These are phyloP conservation scores for Pseudogymnoascus pannorum DNA, from an alignment of 2,329 filamentous ascomycete species.

Conservation along the genomic window DNA sequence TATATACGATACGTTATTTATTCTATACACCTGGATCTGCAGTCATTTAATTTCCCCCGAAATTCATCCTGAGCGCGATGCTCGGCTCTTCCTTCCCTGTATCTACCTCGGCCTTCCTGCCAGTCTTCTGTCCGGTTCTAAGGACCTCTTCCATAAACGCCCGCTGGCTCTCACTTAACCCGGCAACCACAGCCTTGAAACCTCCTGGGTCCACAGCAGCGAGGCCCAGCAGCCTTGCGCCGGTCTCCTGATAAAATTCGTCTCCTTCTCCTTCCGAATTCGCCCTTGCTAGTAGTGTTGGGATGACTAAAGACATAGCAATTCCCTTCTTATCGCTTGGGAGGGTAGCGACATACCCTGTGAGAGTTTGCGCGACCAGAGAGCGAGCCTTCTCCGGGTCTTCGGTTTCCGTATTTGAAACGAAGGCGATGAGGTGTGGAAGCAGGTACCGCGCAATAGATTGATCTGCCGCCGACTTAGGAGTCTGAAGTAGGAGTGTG, in stretches of 20 bases:
- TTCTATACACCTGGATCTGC: neutral
- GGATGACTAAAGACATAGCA: constrained; percentile 70
- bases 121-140: constrained; percentile 48
- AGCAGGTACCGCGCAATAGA: constrained; percentile 68
- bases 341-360: constrained; percentile 55
- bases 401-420: constrained; percentile 61
- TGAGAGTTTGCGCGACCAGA: constrained; percentile 66
- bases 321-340: constrained; percentile 41
- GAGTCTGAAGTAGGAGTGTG: constrained; percentile 65
- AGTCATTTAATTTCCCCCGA: constrained; percentile 40
- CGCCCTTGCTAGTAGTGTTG: constrained; percentile 67
- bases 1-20: constrained; percentile 1
- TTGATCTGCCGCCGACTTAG: constrained; percentile 59
- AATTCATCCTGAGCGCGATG: constrained; percentile 94
- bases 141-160: constrained; percentile 76
- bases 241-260: constrained; percentile 61
- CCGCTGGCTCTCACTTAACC: constrained; percentile 64
- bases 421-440: constrained; percentile 68
- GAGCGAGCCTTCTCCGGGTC: constrained; percentile 71
- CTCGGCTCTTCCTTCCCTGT: constrained; percentile 55
- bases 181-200: constrained; percentile 68
- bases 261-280: constrained; percentile 50
- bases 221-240: constrained; percentile 69
- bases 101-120: constrained; percentile 34
- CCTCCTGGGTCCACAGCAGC: constrained; percentile 64